Base-by-base conservation (phyloP, 768 basidiomycete species). In the Phaeotremella fagi region DNA sequence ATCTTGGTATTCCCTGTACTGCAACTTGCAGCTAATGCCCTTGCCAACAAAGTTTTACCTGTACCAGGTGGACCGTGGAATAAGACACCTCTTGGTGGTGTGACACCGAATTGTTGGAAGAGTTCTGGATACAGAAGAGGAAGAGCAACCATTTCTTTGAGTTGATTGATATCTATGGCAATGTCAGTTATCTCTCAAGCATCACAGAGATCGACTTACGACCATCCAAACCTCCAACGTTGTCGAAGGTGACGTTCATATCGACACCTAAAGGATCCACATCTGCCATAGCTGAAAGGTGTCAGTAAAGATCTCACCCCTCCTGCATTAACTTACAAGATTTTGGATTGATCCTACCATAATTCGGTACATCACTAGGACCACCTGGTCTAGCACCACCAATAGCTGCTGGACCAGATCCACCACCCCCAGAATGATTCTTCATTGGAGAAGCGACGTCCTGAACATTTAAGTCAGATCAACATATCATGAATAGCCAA, bases 41-140 rank as follows among this genome's bases (percentile, higher is more conserved):
- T 80, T 0, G 95, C 95, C 15, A 99, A 77, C 0, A 99, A 79
- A 0, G 95, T 99, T 59, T 74, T 74, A 42, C 95, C 95, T 0
- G 95, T 99, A n/a, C 95, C 95, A 0, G 95, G 95, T 9, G 95
- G 95, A 15, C 95, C 95, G 69, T 98, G 94, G 76, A 99, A 95
- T 20, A 99, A 77, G 0, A 99, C 95, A 45, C 95, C 95, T 27
- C 95, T 81, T 1, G 95, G 95, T 36, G 95, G 95, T 0, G 90
- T 97, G 33, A 99, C 83, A 46, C 83, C 85, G 74, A 98, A 94
- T 44, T 84, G 83, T 61, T 92, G 89, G 71, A 98, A 98, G 14
- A 99, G 84, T 74, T 99, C 95, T 0, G 95, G 95, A 70, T 99
- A 98, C 22, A 97, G 77, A 0, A 99, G 78, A 1, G 95, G 95